Conservation (phyloP, 169 alveolate genomes). For the Plasmodium fragile region DNA sequence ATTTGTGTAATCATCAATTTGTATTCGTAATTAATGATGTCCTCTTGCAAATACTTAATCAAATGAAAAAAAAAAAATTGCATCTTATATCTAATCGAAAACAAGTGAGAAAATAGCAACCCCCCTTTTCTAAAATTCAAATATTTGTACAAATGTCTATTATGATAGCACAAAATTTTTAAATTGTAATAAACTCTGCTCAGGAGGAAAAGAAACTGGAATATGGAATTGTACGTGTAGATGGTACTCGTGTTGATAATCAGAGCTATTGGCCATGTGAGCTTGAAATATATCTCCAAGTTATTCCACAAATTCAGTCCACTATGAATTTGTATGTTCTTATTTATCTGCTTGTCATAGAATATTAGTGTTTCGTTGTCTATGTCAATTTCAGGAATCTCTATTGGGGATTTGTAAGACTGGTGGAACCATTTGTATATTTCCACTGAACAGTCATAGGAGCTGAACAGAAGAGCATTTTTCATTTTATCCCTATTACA, state of each 20-base stretch:
- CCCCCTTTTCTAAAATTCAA: constrained; percentile 51
- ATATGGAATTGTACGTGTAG: constrained; percentile 74
- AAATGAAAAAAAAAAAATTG: constrained; percentile 72
- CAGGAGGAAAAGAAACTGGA: constrained; percentile 73
- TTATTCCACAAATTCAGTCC: constrained; percentile 75
- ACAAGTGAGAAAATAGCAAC: constrained; percentile 57
- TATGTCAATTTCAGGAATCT: constrained; percentile 75
- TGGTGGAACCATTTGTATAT: constrained; percentile 77
- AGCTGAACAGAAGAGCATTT: constrained; percentile 52
- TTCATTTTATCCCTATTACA: constrained; percentile 3
- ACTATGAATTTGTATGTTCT: constrained; percentile 75
- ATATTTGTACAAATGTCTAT: constrained; percentile 66
- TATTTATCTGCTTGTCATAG: constrained; percentile 74
- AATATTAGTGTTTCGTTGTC: constrained; percentile 77
- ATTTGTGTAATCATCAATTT: constrained; percentile 63
- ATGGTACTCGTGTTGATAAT: constrained; percentile 71
- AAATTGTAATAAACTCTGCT: constrained; percentile 72
- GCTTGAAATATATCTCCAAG: constrained; percentile 67
- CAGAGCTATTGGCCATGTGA: constrained; percentile 76
- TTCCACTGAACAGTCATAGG: constrained; percentile 73
- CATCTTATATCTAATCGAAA: constrained; percentile 75
- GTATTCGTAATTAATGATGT: constrained; percentile 72
- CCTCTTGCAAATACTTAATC: constrained; percentile 76
- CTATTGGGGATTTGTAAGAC: constrained; percentile 72
- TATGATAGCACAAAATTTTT: constrained; percentile 75